Conservation (phyloP, 2,329 filamentous ascomycete genomes). For the Torrubiella hemipterigena region DNA sequence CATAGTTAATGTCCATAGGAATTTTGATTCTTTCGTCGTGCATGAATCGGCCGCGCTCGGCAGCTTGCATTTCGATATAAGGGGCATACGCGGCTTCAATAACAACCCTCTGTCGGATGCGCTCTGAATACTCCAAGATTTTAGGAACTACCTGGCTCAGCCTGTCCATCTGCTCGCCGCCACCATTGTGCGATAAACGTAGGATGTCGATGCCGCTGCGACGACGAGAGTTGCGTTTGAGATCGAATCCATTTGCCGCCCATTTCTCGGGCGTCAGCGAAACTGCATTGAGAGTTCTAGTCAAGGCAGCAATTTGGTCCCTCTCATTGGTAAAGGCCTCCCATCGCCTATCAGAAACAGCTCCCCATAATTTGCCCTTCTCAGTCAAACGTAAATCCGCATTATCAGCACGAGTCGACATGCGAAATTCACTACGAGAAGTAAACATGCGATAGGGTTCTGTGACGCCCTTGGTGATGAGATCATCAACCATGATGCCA, state of each 20-base stretch:
- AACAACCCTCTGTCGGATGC: conserved; percentile 56
- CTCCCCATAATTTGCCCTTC: conserved; percentile 63
- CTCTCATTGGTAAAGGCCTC: conserved; percentile 51
- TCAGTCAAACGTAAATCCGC: conserved; percentile 78
- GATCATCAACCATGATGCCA: conserved; percentile 96
- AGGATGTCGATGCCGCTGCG: conserved; percentile 73
- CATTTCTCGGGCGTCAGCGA: conserved; percentile 52
- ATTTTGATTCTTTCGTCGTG: conserved; percentile 67
- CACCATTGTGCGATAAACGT: conserved; percentile 46
- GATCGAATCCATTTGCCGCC: conserved; percentile 56
- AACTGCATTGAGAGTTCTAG: conserved; percentile 43
- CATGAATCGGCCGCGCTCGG: conserved; percentile 53
- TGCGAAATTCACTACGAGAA: conserved; percentile 85
- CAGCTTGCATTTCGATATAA: conserved; percentile 64
- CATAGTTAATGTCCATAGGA: conserved; percentile 67
- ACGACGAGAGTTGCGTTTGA: conserved; percentile 52
- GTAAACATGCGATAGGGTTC: conserved; percentile 99
- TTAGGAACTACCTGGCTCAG: conserved; percentile 47
- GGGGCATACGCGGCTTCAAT: conserved; percentile 83
- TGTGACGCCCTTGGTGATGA: conserved; percentile 90
- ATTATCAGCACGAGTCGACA: conserved; percentile 86
- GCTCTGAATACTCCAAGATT: conserved; percentile 39
- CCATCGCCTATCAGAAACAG: conserved; percentile 76
- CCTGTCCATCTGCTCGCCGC: conserved; percentile 30
- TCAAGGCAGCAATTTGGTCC: conserved; percentile 55